These are phyloP conservation scores for Colletotrichum lupini DNA, from an alignment of 2,329 filamentous ascomycete species.

Conservation along the genomic window DNA sequence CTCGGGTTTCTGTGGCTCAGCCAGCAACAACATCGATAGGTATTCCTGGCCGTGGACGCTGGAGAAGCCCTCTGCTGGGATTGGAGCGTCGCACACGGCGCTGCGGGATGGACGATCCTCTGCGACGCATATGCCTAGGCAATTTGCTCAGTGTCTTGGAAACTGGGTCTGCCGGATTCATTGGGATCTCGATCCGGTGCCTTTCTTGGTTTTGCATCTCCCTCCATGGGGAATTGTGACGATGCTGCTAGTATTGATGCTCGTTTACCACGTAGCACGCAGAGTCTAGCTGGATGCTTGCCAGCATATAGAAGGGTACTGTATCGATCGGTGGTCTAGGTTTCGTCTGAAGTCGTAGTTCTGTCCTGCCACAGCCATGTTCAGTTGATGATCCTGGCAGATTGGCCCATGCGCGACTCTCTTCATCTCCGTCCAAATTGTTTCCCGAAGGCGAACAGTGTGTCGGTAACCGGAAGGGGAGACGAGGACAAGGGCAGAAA, in stretches of 20 bases:
- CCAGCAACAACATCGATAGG: background rate
- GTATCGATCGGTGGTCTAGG: background rate
- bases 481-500: background rate
- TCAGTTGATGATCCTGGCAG: background rate
- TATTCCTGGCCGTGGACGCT: background rate
- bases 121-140: constrained; percentile 1
- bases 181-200: constrained; percentile 15
- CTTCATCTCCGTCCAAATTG: constrained; percentile 11
- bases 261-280: background rate
- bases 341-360: constrained; percentile 26
- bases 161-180: background rate
- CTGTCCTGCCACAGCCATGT: background rate
- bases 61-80: background rate
- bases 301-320: background rate
- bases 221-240: background rate
- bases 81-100: constrained; percentile 9
- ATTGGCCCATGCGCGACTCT: constrained; percentile 12
- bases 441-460: background rate
- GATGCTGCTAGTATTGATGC: background rate
- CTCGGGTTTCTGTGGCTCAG: constrained; percentile 2
- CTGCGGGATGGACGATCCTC: constrained; percentile 7
- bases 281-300: background rate
- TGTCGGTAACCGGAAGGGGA: background rate
- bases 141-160: constrained; percentile 5
- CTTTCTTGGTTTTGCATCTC: background rate